phyloP scores from a whole-genome alignment of 2,329 filamentous ascomycete genomes.

The Myriosclerotinia curreyana region DNA sequence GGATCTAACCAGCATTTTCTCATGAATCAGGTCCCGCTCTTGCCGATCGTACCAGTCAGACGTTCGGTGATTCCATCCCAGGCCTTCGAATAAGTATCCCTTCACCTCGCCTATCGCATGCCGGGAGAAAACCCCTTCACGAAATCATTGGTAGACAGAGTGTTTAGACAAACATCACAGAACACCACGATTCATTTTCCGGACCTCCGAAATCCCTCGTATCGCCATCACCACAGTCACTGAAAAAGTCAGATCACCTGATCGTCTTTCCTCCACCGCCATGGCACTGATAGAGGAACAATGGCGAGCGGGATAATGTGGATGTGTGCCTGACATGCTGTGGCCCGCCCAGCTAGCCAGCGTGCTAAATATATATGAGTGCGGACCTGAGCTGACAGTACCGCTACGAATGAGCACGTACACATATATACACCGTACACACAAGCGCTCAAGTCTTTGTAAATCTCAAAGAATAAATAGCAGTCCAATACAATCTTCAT shows the following conservation, averaged over 20 bases:
- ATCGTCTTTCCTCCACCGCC: neutral
- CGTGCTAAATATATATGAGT: neutral
- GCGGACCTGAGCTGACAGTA: neutral
- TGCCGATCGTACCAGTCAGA: too few relatives aligned
- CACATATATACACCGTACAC: too few relatives aligned
- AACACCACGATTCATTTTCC: neutral
- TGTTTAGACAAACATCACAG: too few relatives aligned
- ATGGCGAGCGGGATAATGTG: neutral
- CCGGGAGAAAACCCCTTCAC: too few relatives aligned
- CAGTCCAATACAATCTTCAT: too few relatives aligned
- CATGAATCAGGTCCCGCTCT: too few relatives aligned
- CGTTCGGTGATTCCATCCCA: too few relatives aligned
- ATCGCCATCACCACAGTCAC: neutral
- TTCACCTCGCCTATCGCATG: too few relatives aligned
- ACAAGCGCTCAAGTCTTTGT: too few relatives aligned
- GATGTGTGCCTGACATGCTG: neutral
- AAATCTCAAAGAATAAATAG: too few relatives aligned
- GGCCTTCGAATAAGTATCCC: too few relatives aligned
- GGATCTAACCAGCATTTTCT: neutral
- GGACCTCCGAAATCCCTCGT: neutral
- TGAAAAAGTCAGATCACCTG: neutral
- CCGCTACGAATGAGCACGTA: neutral
- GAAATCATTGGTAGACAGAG: neutral
- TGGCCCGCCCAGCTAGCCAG: neutral
- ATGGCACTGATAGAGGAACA: neutral